Evolutionary conservation across 345 rosid genomes (phyloP).

Genomic region (Bruguiera gymnorhiza): DNA sequence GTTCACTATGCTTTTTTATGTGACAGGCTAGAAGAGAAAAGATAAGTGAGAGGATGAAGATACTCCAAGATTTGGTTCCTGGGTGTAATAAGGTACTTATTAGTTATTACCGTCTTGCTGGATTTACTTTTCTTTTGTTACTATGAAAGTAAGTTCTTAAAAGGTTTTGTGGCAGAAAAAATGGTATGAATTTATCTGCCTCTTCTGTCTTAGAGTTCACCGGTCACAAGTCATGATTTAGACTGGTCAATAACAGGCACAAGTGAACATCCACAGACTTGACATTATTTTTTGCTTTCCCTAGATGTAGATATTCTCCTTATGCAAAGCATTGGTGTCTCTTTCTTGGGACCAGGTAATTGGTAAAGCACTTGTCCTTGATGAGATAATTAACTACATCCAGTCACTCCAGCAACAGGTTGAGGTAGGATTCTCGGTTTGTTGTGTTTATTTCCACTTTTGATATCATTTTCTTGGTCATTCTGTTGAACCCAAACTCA

Average conservation of each 20-base stretch:
- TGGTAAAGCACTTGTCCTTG: conserved; percentile 86
- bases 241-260: neutral
- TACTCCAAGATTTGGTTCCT: conserved; percentile 90
- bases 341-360: conserved; percentile 46
- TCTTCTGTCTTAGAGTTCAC: neutral
- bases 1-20: neutral
- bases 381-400: conserved; percentile 88
- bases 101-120: conserved; percentile 10
- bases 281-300: neutral
- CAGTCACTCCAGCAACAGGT: conserved; percentile 83
- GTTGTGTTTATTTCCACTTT: neutral
- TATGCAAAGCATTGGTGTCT: neutral
- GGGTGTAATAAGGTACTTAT: conserved; percentile 75
- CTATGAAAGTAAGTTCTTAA: neutral
- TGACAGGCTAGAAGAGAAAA: conserved; percentile 86
- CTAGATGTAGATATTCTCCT: neutral
- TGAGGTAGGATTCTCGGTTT: conserved; percentile 45
- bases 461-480: neutral
- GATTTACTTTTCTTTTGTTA: conserved; percentile 7
- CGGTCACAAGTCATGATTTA: neutral
- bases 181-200: neutral
- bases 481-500: conserved; percentile 10
- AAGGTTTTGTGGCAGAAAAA: neutral
- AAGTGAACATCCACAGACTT: neutral
- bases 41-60: conserved; percentile 88